Conservation (phyloP, 2,329 filamentous ascomycete genomes). For the Colletotrichum shisoi region DNA sequence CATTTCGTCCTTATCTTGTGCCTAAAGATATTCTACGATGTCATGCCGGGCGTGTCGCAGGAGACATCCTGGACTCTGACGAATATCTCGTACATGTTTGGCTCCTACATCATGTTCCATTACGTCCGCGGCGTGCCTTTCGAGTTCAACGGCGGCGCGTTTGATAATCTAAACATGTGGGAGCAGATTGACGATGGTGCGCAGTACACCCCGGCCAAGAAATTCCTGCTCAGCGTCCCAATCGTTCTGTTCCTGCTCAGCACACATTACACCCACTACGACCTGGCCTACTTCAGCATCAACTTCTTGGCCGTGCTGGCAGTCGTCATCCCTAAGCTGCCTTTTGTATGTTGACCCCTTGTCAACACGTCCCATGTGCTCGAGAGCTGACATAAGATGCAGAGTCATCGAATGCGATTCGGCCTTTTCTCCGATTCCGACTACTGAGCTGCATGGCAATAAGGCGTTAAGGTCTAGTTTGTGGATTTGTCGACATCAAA, state of each 20-base stretch:
- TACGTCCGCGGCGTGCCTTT: conserved; percentile 97
- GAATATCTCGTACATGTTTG: conserved; percentile 99
- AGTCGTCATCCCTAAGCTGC: conserved; percentile 95
- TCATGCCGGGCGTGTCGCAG: conserved; percentile 93
- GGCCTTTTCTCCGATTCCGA: conserved; percentile 76
- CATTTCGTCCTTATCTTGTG: conserved; percentile 90
- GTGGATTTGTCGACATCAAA: conserved; percentile 30
- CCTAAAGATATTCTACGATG: conserved; percentile 96
- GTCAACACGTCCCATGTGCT: conserved; percentile 11
- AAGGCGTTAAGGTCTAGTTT: conserved; percentile 34
- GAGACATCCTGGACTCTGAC: conserved; percentile 98
- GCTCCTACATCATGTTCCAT: conserved; percentile 99
- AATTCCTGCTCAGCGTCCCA: conserved; percentile 93
- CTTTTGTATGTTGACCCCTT: conserved; percentile 73
- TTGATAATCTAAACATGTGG: conserved; percentile 99
- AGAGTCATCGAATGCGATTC: conserved; percentile 82
- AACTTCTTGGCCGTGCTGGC: conserved; percentile 92
- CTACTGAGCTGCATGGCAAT: conserved; percentile 51
- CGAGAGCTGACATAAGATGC: conserved; percentile 44
- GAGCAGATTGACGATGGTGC: conserved; percentile 99
- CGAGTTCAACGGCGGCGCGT: conserved; percentile 97
- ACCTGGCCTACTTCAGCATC: conserved; percentile 94
- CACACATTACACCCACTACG: conserved; percentile 99
- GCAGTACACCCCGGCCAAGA: conserved; percentile 98
- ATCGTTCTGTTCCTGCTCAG: conserved; percentile 94